These are phyloP conservation scores for Ceratocystis variospora DNA, from an alignment of 2,329 filamentous ascomycete genomes.

Conservation along the genomic window DNA sequence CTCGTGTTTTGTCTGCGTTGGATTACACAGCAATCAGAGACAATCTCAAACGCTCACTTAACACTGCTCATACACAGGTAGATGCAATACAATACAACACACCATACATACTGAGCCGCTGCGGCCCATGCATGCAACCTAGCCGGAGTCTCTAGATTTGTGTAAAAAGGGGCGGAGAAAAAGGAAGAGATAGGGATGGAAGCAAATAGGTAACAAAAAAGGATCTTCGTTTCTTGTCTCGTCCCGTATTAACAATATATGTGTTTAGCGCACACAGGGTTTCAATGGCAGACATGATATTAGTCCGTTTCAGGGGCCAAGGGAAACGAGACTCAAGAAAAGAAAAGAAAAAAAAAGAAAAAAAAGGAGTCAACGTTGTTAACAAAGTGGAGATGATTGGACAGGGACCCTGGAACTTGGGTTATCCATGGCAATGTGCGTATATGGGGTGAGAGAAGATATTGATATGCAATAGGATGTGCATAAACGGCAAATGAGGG, in stretches of 20 bases:
- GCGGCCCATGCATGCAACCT: too few relatives aligned
- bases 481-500: too few relatives aligned
- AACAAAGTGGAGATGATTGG: neutral
- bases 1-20: neutral
- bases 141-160: too few relatives aligned
- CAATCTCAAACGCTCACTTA: slow-evolving; percentile 16
- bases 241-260: neutral
- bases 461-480: too few relatives aligned
- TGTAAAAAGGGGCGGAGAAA: slow-evolving; percentile 17
- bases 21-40: slow-evolving; percentile 18
- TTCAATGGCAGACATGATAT: slow-evolving; percentile 12
- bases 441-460: neutral
- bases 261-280: slow-evolving; percentile 7
- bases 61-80: neutral
- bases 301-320: slow-evolving; percentile 16
- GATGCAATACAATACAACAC: too few relatives aligned
- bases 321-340: neutral
- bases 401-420: neutral
- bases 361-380: neutral
- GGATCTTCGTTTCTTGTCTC: neutral
- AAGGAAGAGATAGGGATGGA: slow-evolving; percentile 11
- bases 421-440: neutral
- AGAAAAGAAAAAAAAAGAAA: neutral
- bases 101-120: too few relatives aligned
- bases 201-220: slow-evolving; percentile 16